These are phyloP conservation scores for Athelia sp. DNA, from an alignment of 1,284 basidiomycete species.

Conservation along the genomic window DNA sequence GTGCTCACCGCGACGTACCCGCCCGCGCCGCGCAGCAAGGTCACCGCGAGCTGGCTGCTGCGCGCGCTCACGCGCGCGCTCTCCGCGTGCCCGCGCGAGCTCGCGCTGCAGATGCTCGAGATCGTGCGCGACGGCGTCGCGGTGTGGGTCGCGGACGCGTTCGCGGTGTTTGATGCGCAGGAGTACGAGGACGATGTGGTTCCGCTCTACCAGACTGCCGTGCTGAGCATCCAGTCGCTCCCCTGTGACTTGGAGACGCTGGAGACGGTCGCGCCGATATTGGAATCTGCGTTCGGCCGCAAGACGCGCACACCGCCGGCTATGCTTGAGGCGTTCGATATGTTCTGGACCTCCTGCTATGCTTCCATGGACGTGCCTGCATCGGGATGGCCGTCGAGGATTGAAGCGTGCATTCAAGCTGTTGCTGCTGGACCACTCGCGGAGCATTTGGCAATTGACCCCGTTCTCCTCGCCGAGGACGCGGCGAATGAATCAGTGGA, in stretches of 20 bases:
- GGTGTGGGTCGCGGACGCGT: conserved; percentile 61
- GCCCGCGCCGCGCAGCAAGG: conserved; percentile 47
- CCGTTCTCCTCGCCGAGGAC: conserved; percentile 8
- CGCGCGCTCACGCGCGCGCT: no score
- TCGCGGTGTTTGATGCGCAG: conserved; percentile 38
- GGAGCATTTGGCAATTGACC: conserved; percentile 1
- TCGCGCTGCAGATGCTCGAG: conserved; percentile 39
- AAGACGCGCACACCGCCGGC: conserved; percentile 36
- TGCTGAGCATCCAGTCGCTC: conserved; percentile 44
- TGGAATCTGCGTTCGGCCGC: conserved; percentile 50
- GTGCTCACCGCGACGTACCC: conserved; percentile 64
- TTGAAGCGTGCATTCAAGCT: conserved; percentile 34
- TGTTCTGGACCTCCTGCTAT: conserved; percentile 53
- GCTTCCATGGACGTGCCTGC: conserved; percentile 32
- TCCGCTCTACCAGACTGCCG: conserved; percentile 51
- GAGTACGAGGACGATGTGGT: conserved; percentile 59
- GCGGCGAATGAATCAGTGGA: no score
- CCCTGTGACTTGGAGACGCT: conserved; percentile 33
- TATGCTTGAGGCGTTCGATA: conserved; percentile 42
- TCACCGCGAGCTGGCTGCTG: conserved; percentile 56
- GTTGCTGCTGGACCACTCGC: conserved; percentile 6
- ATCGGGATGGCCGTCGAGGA: conserved; percentile 44
- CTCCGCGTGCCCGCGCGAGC: no score
- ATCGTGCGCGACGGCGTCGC: conserved; percentile 48
- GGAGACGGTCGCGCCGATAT: conserved; percentile 36